Evolutionary conservation across 345 rosid species (phyloP).

Genomic region (Euphorbia peplus): DNA sequence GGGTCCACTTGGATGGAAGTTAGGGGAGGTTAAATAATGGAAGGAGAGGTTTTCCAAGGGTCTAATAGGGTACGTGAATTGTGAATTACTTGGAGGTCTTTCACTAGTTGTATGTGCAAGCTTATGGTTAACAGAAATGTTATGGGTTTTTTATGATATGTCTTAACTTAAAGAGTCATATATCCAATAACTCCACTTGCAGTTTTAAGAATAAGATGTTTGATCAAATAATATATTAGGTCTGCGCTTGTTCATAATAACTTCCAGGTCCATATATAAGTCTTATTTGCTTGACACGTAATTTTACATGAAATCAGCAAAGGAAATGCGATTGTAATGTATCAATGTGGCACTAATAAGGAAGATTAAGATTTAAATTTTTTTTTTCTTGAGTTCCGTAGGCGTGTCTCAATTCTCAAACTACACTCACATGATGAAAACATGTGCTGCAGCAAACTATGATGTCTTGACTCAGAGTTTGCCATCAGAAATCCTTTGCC

Average conservation of each 20-base stretch:
- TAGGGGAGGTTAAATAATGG: too few relatives aligned
- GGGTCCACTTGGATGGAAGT: too few relatives aligned
- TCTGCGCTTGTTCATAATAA: not conserved
- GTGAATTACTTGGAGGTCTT: not conserved
- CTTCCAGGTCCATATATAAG: not conserved
- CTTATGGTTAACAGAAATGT: not conserved
- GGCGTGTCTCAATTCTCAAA: not conserved
- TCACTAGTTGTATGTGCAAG: not conserved
- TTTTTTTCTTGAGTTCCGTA: not conserved
- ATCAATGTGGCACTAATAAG: not conserved
- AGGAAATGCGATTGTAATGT: not conserved
- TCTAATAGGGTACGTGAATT: not conserved
- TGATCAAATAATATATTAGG: not conserved
- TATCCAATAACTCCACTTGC: not conserved
- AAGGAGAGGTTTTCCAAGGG: constrained; percentile 1
- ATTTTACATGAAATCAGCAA: not conserved
- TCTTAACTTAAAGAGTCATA: not conserved
- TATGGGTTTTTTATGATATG: not conserved
- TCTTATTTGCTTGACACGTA: not conserved
- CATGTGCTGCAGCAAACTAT: not conserved
- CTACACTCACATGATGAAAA: not conserved
- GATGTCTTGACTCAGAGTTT: not conserved
- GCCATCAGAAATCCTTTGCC: not conserved
- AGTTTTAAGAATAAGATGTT: not conserved
- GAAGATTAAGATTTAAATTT: not conserved